Conservation (phyloP, 495 filamentous ascomycete genomes). For the Talaromyces borbonicus region DNA sequence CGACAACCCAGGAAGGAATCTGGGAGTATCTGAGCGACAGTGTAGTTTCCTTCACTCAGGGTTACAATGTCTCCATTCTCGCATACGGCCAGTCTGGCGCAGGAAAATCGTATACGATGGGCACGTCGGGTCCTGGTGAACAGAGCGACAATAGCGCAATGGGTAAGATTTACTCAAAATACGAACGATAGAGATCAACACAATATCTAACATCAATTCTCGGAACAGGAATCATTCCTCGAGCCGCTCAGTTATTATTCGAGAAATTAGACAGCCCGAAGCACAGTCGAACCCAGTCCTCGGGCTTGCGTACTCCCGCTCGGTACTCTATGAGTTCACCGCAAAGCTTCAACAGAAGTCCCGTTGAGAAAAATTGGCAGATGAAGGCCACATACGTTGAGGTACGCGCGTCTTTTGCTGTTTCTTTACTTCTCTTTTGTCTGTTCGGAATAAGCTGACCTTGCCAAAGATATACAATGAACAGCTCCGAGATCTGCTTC, state of each 20-base stretch:
- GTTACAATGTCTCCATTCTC: slow-evolving; percentile 97
- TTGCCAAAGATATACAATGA: slow-evolving; percentile 82
- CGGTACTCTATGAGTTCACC: slow-evolving; percentile 64
- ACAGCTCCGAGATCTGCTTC: slow-evolving; percentile 78
- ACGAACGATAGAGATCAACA: background rate
- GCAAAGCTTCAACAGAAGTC: slow-evolving; percentile 38
- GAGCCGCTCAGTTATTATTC: slow-evolving; percentile 79
- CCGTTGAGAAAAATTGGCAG: slow-evolving; percentile 74
- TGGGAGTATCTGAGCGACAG: slow-evolving; percentile 95
- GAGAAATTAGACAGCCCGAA: slow-evolving; percentile 61
- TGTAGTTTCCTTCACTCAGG: slow-evolving; percentile 82
- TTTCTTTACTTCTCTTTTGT: background rate
- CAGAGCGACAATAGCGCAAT: slow-evolving; percentile 64
- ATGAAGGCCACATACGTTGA: slow-evolving; percentile 96
- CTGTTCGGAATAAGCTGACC: slow-evolving; percentile 10
- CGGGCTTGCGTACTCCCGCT: slow-evolving; percentile 69
- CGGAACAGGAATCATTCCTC: slow-evolving; percentile 74
- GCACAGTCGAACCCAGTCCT: slow-evolving; percentile 46
- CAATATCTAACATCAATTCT: slow-evolving; percentile 2
- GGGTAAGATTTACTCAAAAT: slow-evolving; percentile 46
- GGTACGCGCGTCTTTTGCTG: slow-evolving; percentile 27
- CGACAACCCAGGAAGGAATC: slow-evolving; percentile 76
- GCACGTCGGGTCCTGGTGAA: slow-evolving; percentile 80
- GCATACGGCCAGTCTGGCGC: slow-evolving; percentile 99
- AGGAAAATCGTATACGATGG: slow-evolving; percentile 99